phyloP scores from a whole-genome alignment of 2,329 filamentous ascomycete species.

The Mariannaea sp. region DNA sequence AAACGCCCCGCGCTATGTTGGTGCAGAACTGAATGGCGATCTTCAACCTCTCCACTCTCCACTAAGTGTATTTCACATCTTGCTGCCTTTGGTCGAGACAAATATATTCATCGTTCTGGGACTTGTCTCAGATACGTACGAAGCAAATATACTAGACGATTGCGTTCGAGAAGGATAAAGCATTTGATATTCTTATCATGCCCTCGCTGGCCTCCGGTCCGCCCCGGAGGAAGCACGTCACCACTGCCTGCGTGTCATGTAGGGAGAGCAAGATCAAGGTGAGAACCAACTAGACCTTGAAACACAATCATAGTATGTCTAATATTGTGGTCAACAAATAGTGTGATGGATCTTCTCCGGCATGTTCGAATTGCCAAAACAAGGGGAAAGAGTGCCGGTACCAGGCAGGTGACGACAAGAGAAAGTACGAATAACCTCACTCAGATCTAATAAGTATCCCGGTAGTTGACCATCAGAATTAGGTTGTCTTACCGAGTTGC shows the following conservation, averaged over 20 bases:
- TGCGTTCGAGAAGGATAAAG: background rate
- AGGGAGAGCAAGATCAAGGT: slow-evolving; percentile 52
- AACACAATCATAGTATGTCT: background rate
- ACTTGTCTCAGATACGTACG: background rate
- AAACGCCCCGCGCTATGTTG: too few relatives aligned
- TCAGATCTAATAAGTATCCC: background rate
- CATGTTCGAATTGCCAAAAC: slow-evolving; percentile 27
- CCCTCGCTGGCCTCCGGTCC: slow-evolving; percentile 16
- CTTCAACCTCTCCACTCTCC: slow-evolving; percentile 13
- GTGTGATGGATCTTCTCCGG: slow-evolving; percentile 26
- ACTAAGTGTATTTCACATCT: slow-evolving; percentile 6
- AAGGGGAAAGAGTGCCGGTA: slow-evolving; percentile 28
- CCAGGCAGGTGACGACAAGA: slow-evolving; percentile 27
- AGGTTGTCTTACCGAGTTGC: slow-evolving; percentile 26
- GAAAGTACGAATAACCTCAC: slow-evolving; percentile 17
- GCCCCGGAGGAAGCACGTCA: slow-evolving; percentile 46
- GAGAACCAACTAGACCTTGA: slow-evolving; percentile 7
- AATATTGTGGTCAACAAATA: slow-evolving; percentile 3
- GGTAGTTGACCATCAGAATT: background rate
- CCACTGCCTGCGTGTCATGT: slow-evolving; percentile 50
- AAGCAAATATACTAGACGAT: background rate
- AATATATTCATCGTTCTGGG: too few relatives aligned
- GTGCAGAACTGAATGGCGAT: too few relatives aligned
- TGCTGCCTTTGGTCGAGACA: too few relatives aligned
- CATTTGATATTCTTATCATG: slow-evolving; percentile 11